Base-by-base conservation (phyloP, 2,329 filamentous ascomycete species). In the Amesomyces nigricolor region DNA sequence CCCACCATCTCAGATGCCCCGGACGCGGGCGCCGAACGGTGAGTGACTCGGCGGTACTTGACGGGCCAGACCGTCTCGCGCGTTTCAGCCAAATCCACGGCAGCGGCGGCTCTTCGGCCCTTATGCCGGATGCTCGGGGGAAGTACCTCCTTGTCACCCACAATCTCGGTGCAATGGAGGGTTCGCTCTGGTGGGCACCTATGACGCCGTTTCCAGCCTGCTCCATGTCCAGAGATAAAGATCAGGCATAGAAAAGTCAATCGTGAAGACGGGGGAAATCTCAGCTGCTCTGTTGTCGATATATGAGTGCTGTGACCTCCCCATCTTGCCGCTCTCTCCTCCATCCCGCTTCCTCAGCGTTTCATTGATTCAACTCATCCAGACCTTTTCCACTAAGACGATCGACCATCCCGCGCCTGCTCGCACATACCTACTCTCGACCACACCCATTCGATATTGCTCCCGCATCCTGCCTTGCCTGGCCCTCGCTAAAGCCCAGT, bases 81-180 rank as follows among this genome's bases (percentile, higher is more conserved):
- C 13, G 16, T n/a, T 44, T 32, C 32, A 22, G 49, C 19, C 51
- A 39, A 50, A 51, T 29, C 19, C 17, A 13, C 29, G 52, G 57
- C 55, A 53, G 39, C 22, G 40, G 37, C 61, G 61, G 61, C 26
- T 60, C 16, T 51, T 58, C 61, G 61, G 61, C 55, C 61, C 61
- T 63, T 44, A 11, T 58, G 44, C 56, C 59, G 54, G 53, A 43
- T 19, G 11, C 45, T 44, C 26, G 16, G 37, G 35, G 13, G 51
- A 61, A 49, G 59, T 61, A 61, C 40, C 51, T 53, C 47, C 35
- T 54, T 58, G 59, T 61, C 57, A 56, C 57, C 22, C 38, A 14
- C 38, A 19, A 17, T 38, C 53, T 52, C 53, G 49, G 56, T 17
- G 43, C 35, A 50, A 53, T 49, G 48, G 54, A 47, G 47, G 51